phyloP scores from a whole-genome alignment of 139 green algal genomes.

The Pseudopediastrum boryanum region DNA sequence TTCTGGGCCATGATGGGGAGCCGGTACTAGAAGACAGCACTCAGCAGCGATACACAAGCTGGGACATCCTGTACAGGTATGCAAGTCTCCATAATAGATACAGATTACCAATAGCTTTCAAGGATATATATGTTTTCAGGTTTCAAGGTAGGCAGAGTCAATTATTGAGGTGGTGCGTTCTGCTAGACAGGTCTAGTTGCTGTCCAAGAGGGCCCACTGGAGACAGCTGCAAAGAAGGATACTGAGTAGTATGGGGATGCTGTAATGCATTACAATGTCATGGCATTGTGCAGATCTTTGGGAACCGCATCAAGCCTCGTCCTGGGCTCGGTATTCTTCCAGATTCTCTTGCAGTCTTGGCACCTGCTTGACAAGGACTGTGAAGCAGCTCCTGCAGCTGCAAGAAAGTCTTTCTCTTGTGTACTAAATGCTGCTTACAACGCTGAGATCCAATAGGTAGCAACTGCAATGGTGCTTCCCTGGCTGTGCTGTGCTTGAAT shows the following conservation, averaged over 20 bases:
- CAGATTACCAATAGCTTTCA: not conserved
- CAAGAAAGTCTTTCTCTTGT: too few species aligned
- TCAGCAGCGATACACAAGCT: conserved; percentile 18
- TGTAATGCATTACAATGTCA: too few species aligned
- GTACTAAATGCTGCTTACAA: too few species aligned
- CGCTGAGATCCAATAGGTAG: not conserved
- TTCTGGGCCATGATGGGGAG: conserved; percentile 21
- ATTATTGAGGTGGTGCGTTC: not conserved
- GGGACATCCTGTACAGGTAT: conserved; percentile 16
- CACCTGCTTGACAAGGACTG: too few species aligned
- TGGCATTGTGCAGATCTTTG: too few species aligned
- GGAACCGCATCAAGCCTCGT: too few species aligned
- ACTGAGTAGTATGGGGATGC: too few species aligned
- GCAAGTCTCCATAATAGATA: not conserved
- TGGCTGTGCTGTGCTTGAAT: not conserved
- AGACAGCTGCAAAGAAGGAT: too few species aligned
- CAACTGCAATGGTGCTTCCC: not conserved
- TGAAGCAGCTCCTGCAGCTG: too few species aligned
- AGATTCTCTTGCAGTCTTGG: too few species aligned
- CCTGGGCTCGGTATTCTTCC: too few species aligned
- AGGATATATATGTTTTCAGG: not conserved
- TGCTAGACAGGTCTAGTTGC: not conserved
- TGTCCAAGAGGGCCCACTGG: too few species aligned
- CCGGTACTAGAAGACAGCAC: not conserved
- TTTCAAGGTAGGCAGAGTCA: not conserved